These are phyloP conservation scores for Kernera saxatilis DNA, from an alignment of 345 rosid genomes.

Conservation along the genomic window DNA sequence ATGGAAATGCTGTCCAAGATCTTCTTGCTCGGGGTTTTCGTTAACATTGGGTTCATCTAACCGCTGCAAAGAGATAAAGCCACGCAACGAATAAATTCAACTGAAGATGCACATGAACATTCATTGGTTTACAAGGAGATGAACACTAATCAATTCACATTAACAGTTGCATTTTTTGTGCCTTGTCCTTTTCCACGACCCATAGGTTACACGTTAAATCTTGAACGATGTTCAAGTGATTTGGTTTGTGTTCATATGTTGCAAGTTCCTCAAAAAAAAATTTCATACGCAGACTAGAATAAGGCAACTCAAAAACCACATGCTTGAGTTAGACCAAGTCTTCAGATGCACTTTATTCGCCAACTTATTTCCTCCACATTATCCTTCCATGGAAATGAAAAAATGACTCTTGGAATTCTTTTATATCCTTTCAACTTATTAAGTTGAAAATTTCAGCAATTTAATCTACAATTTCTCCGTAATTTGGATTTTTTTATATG, in stretches of 20 bases:
- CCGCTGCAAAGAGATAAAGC: slow-evolving; percentile 40
- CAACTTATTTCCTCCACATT: slow-evolving; percentile 21
- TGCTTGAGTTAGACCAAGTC: slow-evolving; percentile 23
- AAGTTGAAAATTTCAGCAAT: not conserved
- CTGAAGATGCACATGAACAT: not conserved
- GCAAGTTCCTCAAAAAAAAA: slow-evolving; percentile 1
- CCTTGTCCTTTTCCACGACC: not conserved
- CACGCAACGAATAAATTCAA: not conserved
- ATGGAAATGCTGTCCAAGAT: slow-evolving; percentile 41
- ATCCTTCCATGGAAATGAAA: not conserved
- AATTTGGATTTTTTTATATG: not conserved
- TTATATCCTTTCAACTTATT: not conserved
- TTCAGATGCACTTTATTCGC: slow-evolving; percentile 25
- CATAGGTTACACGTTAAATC: not conserved
- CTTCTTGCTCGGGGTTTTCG: slow-evolving; percentile 36
- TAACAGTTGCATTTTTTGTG: not conserved
- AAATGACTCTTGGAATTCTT: not conserved
- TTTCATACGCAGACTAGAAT: not conserved
- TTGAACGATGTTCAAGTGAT: not conserved
- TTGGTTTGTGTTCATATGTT: not conserved
- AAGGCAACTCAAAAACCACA: not conserved
- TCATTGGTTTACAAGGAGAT: not conserved
- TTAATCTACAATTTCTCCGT: not conserved
- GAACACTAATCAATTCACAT: slow-evolving; percentile 4
- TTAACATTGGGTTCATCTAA: slow-evolving; percentile 46